These are phyloP conservation scores for Cryptomeria japonica DNA, from an alignment of 75 land plant species.

Conservation along the genomic window DNA sequence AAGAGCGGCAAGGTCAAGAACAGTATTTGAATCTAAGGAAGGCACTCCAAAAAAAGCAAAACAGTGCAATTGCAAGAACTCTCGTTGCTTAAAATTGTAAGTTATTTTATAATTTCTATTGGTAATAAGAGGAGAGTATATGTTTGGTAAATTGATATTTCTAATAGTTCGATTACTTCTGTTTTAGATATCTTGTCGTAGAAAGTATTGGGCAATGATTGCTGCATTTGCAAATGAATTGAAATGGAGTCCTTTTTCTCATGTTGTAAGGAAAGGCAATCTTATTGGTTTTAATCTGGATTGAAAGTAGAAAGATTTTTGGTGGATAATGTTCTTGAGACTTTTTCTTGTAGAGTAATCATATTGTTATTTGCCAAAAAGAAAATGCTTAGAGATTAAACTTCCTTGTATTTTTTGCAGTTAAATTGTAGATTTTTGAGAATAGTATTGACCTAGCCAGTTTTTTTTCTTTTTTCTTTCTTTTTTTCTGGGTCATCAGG, in stretches of 20 bases:
- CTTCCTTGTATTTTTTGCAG: background rate
- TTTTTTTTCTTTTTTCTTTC: background rate
- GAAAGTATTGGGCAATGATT: background rate
- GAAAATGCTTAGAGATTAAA: background rate
- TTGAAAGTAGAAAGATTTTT: background rate
- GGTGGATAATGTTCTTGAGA: background rate
- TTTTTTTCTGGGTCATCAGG: slow-evolving; percentile 37
- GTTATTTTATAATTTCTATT: slow-evolving; percentile 14
- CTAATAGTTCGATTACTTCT: background rate
- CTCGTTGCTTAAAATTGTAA: slow-evolving; percentile 93
- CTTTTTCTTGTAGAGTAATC: background rate
- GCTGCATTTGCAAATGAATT: background rate
- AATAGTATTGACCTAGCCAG: background rate
- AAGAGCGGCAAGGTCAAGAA: slow-evolving; percentile 33
- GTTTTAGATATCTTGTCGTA: background rate
- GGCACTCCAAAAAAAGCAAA: slow-evolving; percentile 92
- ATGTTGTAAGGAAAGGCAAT: background rate
- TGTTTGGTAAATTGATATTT: background rate
- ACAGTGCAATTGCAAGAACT: slow-evolving; percentile 93
- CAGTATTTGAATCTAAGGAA: slow-evolving; percentile 67
- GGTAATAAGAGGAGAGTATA: slow-evolving; percentile 5
- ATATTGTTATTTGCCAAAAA: background rate
- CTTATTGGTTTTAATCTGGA: background rate
- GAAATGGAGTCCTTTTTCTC: background rate
- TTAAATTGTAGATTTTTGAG: slow-evolving; percentile 7